Base-by-base conservation (phyloP, 257 asterid species). In the Dorcoceras hygrometricum region DNA sequence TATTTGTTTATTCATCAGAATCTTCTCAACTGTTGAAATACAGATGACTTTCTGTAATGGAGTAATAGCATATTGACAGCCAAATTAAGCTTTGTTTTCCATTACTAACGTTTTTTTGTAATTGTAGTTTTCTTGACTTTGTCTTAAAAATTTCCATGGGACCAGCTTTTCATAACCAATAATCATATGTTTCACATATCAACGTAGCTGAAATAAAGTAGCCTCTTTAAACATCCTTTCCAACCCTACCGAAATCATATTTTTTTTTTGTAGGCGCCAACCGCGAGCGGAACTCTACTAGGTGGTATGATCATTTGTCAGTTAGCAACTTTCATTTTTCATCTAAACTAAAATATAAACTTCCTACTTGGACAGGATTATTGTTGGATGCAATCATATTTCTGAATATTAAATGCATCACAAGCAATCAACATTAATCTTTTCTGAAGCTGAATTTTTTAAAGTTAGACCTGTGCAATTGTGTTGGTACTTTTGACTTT, bases 401-500 rank as follows among this genome's bases (percentile, higher is more conserved):
- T 39, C 50, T 12, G 50, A 39, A 39, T 12, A 39, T 1, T 39
- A 39, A 5, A 32, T 32, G 43, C 18, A 39, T 39, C 50, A 12
- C 50, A 39, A 39, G 50, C 50, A 10, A 22, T 60, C 50, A n/a
- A 60, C 43, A 29, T 31, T 51, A 59, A 53, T 68, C 16, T 18
- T 61, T 16, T 66, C 20, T 54, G 36, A 62, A 60, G 66, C 61
- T 69, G 7, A 29, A 25, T 19, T 10, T 34, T n/a, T 0, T 34
- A 27, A 53, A 39, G 14, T 10, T 53, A 60, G 23, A 51, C 67
- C 61, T 34, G n/a, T 46, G 20, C 36, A 28, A 46, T 75, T 57
- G 25, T 61, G 58, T 62, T 59, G 57, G 67, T 55, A 24, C 55
- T 63, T 23, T 64, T 14, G 32, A 67, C 34, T 19, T 34, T 50